Percentiles rank a stretch among this genome's conserved stretches.
These are phyloP conservation scores for Phytomonas francai DNA, from an alignment of 208 protist genomes.

Conservation along the genomic window DNA sequence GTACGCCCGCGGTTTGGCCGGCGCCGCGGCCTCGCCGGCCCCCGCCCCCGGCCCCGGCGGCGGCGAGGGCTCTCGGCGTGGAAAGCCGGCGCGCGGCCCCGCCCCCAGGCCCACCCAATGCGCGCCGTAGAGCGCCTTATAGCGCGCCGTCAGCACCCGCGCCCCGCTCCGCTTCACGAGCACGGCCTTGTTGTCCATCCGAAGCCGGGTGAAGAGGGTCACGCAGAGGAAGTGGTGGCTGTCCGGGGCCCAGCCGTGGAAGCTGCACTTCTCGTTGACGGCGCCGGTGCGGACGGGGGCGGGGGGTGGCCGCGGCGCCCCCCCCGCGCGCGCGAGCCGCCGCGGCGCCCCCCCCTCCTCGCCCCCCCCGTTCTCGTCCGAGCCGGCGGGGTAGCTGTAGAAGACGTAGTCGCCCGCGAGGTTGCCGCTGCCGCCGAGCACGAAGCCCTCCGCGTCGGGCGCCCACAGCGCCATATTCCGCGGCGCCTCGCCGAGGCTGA, in stretches of 20 bases:
- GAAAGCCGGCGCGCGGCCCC: slow-evolving; percentile 31
- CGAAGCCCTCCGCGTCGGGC: slow-evolving; percentile 58
- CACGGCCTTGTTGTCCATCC: slow-evolving; percentile 80
- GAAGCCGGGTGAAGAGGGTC: slow-evolving; percentile 74
- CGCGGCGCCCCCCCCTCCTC: too few relatives aligned
- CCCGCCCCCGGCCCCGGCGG: too few relatives aligned
- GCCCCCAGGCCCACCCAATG: slow-evolving; percentile 57
- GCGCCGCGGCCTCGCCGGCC: slow-evolving; percentile 23
- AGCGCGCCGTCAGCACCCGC: slow-evolving; percentile 65
- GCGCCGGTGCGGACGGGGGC: slow-evolving; percentile 40
- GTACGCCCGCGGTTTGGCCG: slow-evolving; percentile 70
- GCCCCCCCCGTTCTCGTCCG: background rate
- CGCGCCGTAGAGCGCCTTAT: slow-evolving; percentile 64
- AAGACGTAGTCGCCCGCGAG: slow-evolving; percentile 84
- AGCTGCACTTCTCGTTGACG: slow-evolving; percentile 85
- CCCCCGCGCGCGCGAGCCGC: background rate
- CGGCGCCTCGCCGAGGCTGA: slow-evolving; percentile 81
- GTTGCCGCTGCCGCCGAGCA: slow-evolving; percentile 82
- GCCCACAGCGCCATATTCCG: slow-evolving; percentile 79
- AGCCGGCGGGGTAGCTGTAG: slow-evolving; percentile 27
- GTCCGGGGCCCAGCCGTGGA: slow-evolving; percentile 73
- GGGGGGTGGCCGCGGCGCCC: slow-evolving; percentile 7
- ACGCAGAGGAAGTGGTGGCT: slow-evolving; percentile 76
- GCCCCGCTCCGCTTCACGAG: slow-evolving; percentile 71
- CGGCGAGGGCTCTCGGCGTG: slow-evolving; percentile 17